Evolutionary conservation across 345 rosid genomes (phyloP).

Genomic region (Turritis glabra): DNA sequence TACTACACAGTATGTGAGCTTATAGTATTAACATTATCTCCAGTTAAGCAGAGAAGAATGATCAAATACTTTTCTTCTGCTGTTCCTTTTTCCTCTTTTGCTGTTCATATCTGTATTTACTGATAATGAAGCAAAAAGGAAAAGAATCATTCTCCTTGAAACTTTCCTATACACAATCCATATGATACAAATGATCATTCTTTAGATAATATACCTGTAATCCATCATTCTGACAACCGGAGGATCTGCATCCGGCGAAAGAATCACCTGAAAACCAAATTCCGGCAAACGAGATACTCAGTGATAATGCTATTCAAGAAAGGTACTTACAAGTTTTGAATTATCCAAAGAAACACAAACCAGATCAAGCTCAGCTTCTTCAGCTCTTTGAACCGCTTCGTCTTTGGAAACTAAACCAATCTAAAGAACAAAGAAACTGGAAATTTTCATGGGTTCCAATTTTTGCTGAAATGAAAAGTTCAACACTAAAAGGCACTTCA

Average conservation of each 20-base stretch:
- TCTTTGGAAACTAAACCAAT: slow-evolving; percentile 58
- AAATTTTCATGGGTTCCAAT: neutral
- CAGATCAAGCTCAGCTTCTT: slow-evolving; percentile 84
- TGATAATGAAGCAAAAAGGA: slow-evolving; percentile 36
- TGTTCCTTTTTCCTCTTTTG: slow-evolving; percentile 83
- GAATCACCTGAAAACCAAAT: slow-evolving; percentile 60
- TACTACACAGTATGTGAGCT: neutral
- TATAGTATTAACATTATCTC: slow-evolving; percentile 16
- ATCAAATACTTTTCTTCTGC: slow-evolving; percentile 75
- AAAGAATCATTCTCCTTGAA: slow-evolving; percentile 7
- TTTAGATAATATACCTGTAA: slow-evolving; percentile 50
- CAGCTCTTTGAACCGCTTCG: slow-evolving; percentile 81
- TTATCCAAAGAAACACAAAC: slow-evolving; percentile 36
- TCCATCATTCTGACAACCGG: slow-evolving; percentile 93
- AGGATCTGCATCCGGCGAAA: slow-evolving; percentile 93
- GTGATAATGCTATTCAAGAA: neutral
- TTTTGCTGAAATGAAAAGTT: slow-evolving; percentile 22
- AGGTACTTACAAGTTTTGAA: neutral
- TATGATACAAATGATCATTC: neutral
- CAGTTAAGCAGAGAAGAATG: slow-evolving; percentile 37
- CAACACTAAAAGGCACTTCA: neutral
- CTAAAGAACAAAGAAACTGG: slow-evolving; percentile 40
- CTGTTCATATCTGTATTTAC: slow-evolving; percentile 82
- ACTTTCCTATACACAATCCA: slow-evolving; percentile 19
- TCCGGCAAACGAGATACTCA: neutral